Evolutionary conservation across 345 rosid genomes (phyloP).

Genomic region (Balakata baccata): DNA sequence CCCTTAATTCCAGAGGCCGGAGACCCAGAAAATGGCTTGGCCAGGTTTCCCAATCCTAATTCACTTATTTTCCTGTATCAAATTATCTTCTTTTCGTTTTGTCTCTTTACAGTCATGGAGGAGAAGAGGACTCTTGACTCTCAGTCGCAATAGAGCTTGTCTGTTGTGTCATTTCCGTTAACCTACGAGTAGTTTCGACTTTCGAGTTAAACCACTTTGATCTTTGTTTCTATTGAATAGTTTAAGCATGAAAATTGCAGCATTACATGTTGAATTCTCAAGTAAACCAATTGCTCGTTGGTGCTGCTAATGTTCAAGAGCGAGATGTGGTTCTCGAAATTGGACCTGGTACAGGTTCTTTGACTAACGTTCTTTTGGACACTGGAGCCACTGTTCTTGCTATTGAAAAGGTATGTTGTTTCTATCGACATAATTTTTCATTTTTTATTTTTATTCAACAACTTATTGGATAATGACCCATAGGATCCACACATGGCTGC

Average conservation of each 20-base stretch:
- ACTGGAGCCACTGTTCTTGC: constrained; percentile 73
- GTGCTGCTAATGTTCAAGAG: constrained; percentile 55
- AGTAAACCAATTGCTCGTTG: constrained; percentile 60
- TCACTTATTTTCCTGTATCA: background rate
- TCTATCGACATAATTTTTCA: background rate
- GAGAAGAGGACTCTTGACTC: too few relatives aligned
- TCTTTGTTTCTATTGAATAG: background rate
- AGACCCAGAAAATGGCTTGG: constrained; percentile 89
- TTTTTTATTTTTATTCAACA: background rate
- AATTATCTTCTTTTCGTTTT: background rate
- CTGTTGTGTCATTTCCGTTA: too few relatives aligned
- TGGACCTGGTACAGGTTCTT: constrained; percentile 94
- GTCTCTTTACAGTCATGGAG: too few relatives aligned
- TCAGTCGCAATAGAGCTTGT: too few relatives aligned
- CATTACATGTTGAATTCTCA: constrained; percentile 90
- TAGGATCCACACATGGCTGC: constrained; percentile 89
- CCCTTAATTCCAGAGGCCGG: constrained; percentile 82
- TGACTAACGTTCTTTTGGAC: constrained; percentile 67
- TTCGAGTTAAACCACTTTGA: too few relatives aligned
- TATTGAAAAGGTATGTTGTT: constrained; percentile 60
- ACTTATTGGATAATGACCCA: background rate
- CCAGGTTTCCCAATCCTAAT: constrained; percentile 46
- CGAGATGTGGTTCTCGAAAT: constrained; percentile 87
- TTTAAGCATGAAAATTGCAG: constrained; percentile 32
- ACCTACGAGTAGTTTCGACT: too few relatives aligned